Base-by-base conservation (phyloP, 1,284 basidiomycete species). In the Ceratobasidium papillatum region DNA sequence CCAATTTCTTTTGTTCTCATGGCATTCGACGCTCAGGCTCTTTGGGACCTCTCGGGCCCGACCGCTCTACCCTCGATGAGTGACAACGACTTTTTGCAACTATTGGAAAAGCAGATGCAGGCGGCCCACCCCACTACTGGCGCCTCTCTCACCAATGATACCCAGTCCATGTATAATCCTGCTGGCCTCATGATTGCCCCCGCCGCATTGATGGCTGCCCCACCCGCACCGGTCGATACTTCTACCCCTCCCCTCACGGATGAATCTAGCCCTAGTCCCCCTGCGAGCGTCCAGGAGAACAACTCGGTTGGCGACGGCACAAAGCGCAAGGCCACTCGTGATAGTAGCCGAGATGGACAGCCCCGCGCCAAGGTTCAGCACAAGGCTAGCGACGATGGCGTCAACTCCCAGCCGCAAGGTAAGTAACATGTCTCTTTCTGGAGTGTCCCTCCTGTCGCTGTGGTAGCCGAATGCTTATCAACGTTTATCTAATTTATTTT, bases 131-230 rank as follows among this genome's bases (percentile, higher is more conserved):
- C 87, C 19, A 82, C 88, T 9, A 83, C 87, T 65, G 79, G 82
- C 25, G 88, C 90, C 84, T 85, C 89, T n/a, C 87, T 89, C 64
- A 82, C 92, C 64, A 85, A 88, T 36, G 91, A 93, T 79, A 92
- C 91, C 79, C 91, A 93, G 80, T 92, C 91, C 79, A 84, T 85
- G 4, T 38, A 66, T 22, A 76, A 43, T 43, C 52, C 68, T 32
- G 27, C 75, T 25, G 61, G 73, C 32, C 61, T 74, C 68, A 61
- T 75, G 56, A 68, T 68, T 22, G 77, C 76, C 78, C 78, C 80
- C 78, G 62, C 79, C 74, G 75, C 77, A 77, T 74, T 80, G 77
- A 77, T 76, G 72, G 73, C 75, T 51, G 73, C 74, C 45, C 75
- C 78, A 17, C 76, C 77, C 75, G 77, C 78, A 65, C 75, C 81